Evolutionary conservation across 768 basidiomycete species (phyloP), one percentile per base, ranked within the genome.

Genomic region (Tulasnella sp.): DNA sequence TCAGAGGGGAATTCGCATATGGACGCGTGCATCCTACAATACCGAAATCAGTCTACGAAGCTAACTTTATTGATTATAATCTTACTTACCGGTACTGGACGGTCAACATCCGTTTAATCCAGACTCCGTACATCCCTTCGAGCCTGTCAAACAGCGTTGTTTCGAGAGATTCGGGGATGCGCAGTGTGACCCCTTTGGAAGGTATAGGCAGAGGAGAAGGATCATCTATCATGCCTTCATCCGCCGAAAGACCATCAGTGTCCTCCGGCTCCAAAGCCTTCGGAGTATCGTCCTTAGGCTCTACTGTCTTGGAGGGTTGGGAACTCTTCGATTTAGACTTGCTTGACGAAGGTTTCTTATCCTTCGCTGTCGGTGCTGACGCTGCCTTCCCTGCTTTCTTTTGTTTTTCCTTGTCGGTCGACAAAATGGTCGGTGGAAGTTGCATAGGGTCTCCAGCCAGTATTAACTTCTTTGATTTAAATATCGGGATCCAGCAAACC

Each of bases 361-460:
- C 54, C 25, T 58, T 58, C 11, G 54, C n/a, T 58, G 54, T 4
- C 29, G 29, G 22, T 29, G 25, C 34, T 29, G 49, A 7, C 31
- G 74, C 49, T 64, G 72, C 17, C 29, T 76, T 64, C 36, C 29
- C n/a, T 11, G 54, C 54, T 58, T 11, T 52, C 49, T 74, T 58
- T 29, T 67, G 83, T 75, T 83, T 85, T n/a, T 84, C 82, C 37
- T 84, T 84, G 77, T 89, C 84, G 9, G 88, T 80, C 5, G 94
- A 93, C 37, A 97, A 85, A 68, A 99, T 89, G 0, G 97, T 99
- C 0, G 97, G 97, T 0, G 96, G 96, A 3, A 99, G 86, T 85
- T 99, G 97, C 87, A 94, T 91, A 1, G 96, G 96, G 83, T 98
- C 97, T 0, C 97, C 97, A 1, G 96, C 96, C 34, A 97, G 85